Base-by-base conservation (phyloP, 805 yeast genomes). In the Metschnikowia baotianmanensis region DNA sequence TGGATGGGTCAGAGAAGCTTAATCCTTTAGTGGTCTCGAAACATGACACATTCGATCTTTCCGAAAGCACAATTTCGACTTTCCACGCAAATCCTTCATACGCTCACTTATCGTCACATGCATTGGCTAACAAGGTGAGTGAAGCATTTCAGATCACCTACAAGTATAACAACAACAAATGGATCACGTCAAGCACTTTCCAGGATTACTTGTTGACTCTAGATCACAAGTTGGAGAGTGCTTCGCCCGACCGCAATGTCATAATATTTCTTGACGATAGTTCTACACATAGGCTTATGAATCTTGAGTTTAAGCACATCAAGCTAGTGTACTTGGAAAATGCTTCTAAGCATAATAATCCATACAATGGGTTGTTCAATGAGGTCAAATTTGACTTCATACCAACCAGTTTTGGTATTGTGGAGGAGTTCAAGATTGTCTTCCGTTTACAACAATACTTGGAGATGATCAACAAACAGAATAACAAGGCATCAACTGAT, bases 371-470 rank as follows among this genome's bases (percentile, higher is more conserved):
- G 5, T 46, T 56, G 9, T 58, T 51, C 40, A 59, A 72, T 25
- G 80, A 79, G 28, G 64, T 73, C 24, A 76, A 72, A 45, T 62
- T 79, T 37, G 73, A 72, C 49, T 78, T 76, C 51, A 56, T 78
- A 24, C 86, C 86, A 6, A 78, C 79, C 68, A 76, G 71, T 44
- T 78, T 80, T 72, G 86, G 86, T 3, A 76, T 80, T 4, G 67
- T 76, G 29, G 78, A 77, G 43, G 86, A 81, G 50, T 77, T 81
- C 53, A 78, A 78, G 51, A 67, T 78, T 11, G 61, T 76, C 34
- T 81, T 75, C 50, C 68, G 86, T 41, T 62, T 76, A 6, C 79
- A 75, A 44, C 86, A 81, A 47, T 81, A 79, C 46, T 61, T 62
- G 47, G 71, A 66, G 37, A 67, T 67, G 71, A 69, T 69, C 13